These are phyloP conservation scores for Phytophthora colocasiae DNA, from an alignment of 352 stramenopile species.

Conservation along the genomic window DNA sequence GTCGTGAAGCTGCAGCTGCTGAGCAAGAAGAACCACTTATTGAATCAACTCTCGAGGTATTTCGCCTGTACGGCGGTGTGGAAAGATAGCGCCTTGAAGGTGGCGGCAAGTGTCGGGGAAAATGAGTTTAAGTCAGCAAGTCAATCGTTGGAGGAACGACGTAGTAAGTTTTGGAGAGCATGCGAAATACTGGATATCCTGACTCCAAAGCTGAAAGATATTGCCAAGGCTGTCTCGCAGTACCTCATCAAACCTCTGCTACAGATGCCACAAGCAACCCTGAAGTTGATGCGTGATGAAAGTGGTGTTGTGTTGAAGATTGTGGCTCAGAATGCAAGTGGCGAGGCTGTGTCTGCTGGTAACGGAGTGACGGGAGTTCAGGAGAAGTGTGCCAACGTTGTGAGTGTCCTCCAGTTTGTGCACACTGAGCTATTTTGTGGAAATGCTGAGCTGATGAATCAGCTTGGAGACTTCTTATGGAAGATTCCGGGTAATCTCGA, in stretches of 20 bases:
- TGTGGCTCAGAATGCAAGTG: slow-evolving; percentile 12
- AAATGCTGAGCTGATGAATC: slow-evolving; percentile 56
- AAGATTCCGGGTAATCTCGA: slow-evolving; percentile 80
- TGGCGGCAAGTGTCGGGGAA: slow-evolving; percentile 15
- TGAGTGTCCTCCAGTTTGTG: slow-evolving; percentile 63
- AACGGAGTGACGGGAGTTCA: slow-evolving; percentile 41
- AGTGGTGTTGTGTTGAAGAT: slow-evolving; percentile 35
- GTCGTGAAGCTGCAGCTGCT: slow-evolving; percentile 56
- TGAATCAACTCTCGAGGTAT: slow-evolving; percentile 56
- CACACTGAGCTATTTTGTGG: slow-evolving; percentile 56
- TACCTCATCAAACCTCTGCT: slow-evolving; percentile 67
- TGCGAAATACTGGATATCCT: slow-evolving; percentile 60
- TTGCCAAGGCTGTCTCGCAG: slow-evolving; percentile 58
- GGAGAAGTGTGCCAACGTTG: slow-evolving; percentile 49
- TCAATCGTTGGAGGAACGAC: slow-evolving; percentile 25
- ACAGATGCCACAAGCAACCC: slow-evolving; percentile 16
- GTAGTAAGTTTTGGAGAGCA: slow-evolving; percentile 62
- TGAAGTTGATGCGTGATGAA: slow-evolving; percentile 38
- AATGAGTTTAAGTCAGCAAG: slow-evolving; percentile 9
- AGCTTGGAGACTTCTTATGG: slow-evolving; percentile 65
- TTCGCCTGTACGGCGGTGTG: slow-evolving; percentile 47
- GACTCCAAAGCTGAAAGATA: slow-evolving; percentile 50
- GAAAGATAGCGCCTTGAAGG: slow-evolving; percentile 52
- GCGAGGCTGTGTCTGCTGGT: slow-evolving; percentile 8
- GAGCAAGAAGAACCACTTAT: slow-evolving; percentile 62